These are phyloP conservation scores for Phytophthora ramorum DNA, from an alignment of 352 stramenopile genomes.

Conservation along the genomic window DNA sequence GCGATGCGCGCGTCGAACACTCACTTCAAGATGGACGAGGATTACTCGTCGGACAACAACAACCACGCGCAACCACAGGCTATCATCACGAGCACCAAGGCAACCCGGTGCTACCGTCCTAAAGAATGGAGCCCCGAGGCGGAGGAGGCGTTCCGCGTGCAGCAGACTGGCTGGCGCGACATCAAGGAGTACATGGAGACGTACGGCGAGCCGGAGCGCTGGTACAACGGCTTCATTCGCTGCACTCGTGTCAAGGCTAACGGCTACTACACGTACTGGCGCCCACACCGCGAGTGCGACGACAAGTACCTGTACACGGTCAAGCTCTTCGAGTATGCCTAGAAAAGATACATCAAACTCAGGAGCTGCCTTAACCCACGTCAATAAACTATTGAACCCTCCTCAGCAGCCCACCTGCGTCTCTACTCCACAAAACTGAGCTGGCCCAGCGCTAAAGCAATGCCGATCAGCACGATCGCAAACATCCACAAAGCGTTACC, in stretches of 20 bases:
- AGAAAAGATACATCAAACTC: slow-evolving; percentile 3
- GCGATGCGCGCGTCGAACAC: slow-evolving; percentile 26
- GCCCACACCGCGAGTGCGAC: slow-evolving; percentile 73
- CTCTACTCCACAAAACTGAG: slow-evolving; percentile 43
- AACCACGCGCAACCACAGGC: slow-evolving; percentile 33
- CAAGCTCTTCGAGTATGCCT: slow-evolving; percentile 82
- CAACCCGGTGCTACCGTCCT: slow-evolving; percentile 64
- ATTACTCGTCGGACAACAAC: slow-evolving; percentile 36
- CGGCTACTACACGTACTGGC: slow-evolving; percentile 87
- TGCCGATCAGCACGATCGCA: slow-evolving; percentile 43
- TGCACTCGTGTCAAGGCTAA: slow-evolving; percentile 86
- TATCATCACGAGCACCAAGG: slow-evolving; percentile 61
- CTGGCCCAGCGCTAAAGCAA: slow-evolving; percentile 43
- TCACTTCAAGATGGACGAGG: slow-evolving; percentile 69
- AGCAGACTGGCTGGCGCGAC: slow-evolving; percentile 77
- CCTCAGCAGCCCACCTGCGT: background rate
- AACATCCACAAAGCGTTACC: slow-evolving; percentile 45
- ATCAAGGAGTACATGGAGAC: slow-evolving; percentile 85
- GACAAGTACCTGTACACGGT: slow-evolving; percentile 85
- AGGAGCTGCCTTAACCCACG: slow-evolving; percentile 12
- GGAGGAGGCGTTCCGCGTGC: slow-evolving; percentile 80
- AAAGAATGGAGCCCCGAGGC: slow-evolving; percentile 76
- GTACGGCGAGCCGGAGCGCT: slow-evolving; percentile 76
- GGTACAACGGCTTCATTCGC: slow-evolving; percentile 77
- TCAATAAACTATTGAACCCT: slow-evolving; percentile 24